phyloP scores from a whole-genome alignment of 2,329 filamentous ascomycete species.

The Aschersonia sp. region DNA sequence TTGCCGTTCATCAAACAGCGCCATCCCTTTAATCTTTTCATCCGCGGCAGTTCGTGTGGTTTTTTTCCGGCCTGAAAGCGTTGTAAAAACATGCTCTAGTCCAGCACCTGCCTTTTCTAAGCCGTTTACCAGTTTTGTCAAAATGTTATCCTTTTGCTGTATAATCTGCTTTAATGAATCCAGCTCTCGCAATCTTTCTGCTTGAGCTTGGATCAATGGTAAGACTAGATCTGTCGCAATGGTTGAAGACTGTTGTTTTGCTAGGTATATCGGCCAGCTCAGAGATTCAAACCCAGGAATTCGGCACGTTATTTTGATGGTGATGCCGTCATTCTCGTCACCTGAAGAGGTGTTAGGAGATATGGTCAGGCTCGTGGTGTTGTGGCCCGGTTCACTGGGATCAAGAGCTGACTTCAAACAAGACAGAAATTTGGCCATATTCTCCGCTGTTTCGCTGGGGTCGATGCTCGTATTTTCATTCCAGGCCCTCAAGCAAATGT shows the following conservation, averaged over 20 bases:
- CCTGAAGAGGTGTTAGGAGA: conserved; percentile 16
- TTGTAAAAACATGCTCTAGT: conserved; percentile 38
- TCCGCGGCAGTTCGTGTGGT: conserved; percentile 28
- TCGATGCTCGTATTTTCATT: conserved; percentile 57
- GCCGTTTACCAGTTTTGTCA: conserved; percentile 37
- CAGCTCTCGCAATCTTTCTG: conserved; percentile 23
- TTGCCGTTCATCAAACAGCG: conserved; percentile 25
- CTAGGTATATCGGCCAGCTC: conserved; percentile 49
- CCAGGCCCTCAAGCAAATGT: conserved; percentile 48
- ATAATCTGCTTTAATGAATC: conserved; percentile 28
- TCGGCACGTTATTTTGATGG: conserved; percentile 40
- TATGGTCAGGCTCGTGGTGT: conserved; percentile 30
- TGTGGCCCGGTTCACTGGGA: conserved; percentile 27
- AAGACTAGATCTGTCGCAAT: conserved; percentile 35
- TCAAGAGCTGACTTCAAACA: conserved; percentile 42
- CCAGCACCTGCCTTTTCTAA: conserved; percentile 35
- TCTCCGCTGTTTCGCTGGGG: conserved; percentile 51
- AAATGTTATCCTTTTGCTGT: conserved; percentile 35
- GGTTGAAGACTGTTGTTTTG: conserved; percentile 24
- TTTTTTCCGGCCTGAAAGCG: conserved; percentile 32
- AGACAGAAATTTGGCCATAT: conserved; percentile 52
- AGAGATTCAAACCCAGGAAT: conserved; percentile 53
- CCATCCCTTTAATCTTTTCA: conserved; percentile 35
- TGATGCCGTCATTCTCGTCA: conserved; percentile 25
- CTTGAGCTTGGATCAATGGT: conserved; percentile 33